phyloP scores from a whole-genome alignment of 1,139 yeast species.

The Saccharomyces hybrid region DNA sequence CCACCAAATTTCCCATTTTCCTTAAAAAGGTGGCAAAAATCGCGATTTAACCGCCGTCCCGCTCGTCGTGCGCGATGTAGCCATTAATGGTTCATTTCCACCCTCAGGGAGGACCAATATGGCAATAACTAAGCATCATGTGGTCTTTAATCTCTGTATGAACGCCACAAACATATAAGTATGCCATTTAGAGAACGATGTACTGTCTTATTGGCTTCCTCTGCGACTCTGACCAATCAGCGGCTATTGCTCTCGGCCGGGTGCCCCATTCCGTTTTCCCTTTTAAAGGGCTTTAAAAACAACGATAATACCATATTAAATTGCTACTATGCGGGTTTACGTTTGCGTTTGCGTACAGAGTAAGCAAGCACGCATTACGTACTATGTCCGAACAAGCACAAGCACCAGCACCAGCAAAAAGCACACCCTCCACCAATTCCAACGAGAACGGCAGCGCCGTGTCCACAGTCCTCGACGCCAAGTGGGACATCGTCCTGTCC shows the following conservation, averaged over 20 bases:
- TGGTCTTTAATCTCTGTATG: no score
- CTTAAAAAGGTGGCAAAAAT: not conserved
- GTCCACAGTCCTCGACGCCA: conserved; percentile 57
- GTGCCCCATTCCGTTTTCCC: not conserved
- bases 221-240: not conserved
- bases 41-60: not conserved
- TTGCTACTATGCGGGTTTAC: not conserved
- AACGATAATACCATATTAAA: not conserved
- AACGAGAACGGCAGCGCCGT: not conserved
- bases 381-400: conserved; percentile 5
- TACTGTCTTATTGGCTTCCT: not conserved
- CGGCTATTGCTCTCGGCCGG: not conserved
- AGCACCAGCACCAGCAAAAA: not conserved
- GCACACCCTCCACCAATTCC: not conserved
- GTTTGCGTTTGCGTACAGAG: not conserved
- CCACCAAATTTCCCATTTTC: not conserved
- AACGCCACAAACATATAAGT: not conserved
- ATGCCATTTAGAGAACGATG: not conserved
- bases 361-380: not conserved
- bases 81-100: not conserved
- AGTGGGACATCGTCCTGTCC: conserved; percentile 96
- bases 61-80: not conserved
- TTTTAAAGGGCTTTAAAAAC: not conserved
- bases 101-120: no score
- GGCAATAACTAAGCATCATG: not conserved